These are phyloP conservation scores for Drechslera avenae DNA, from an alignment of 2,329 filamentous ascomycete species.

Conservation along the genomic window DNA sequence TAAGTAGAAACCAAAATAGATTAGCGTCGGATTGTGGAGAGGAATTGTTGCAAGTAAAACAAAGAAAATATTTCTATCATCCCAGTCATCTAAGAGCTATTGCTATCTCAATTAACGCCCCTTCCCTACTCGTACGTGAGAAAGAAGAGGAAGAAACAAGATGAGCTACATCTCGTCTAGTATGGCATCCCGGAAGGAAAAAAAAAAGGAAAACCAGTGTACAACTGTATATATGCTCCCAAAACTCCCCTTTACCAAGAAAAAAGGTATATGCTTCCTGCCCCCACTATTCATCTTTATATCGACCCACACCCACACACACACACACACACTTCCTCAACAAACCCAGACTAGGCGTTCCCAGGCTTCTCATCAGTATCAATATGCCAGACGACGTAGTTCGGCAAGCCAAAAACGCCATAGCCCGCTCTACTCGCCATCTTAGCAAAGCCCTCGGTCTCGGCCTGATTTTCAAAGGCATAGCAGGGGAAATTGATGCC, in stretches of 20 bases:
- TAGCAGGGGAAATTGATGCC: conserved; percentile 98
- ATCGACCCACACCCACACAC: not conserved
- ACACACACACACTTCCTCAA: too few species aligned
- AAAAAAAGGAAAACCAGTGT: too few species aligned
- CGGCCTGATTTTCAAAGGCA: conserved; percentile 97
- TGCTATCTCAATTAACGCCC: not conserved
- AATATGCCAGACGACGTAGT: conserved; percentile 98
- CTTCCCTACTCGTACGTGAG: not conserved
- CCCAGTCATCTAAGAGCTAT: not conserved
- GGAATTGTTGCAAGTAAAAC: not conserved
- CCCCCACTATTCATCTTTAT: not conserved
- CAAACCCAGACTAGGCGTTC: conserved; percentile 60
- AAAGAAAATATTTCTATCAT: not conserved
- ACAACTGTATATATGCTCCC: too few species aligned
- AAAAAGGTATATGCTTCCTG: conserved; percentile 8
- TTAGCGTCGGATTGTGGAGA: too few species aligned
- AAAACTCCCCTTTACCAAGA: too few species aligned
- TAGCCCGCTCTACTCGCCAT: conserved; percentile 98
- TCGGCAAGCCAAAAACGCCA: conserved; percentile 87
- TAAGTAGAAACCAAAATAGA: too few species aligned
- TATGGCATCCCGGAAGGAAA: too few species aligned
- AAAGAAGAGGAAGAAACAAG: too few species aligned
- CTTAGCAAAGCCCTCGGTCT: conserved; percentile 97
- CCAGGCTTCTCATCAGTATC: conserved; percentile 94
- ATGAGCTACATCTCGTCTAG: too few species aligned